Percentiles rank a stretch among this genome's conserved stretches.
Conservation (phyloP, 208 protist species). For the Trypanosoma platydactyli region DNA sequence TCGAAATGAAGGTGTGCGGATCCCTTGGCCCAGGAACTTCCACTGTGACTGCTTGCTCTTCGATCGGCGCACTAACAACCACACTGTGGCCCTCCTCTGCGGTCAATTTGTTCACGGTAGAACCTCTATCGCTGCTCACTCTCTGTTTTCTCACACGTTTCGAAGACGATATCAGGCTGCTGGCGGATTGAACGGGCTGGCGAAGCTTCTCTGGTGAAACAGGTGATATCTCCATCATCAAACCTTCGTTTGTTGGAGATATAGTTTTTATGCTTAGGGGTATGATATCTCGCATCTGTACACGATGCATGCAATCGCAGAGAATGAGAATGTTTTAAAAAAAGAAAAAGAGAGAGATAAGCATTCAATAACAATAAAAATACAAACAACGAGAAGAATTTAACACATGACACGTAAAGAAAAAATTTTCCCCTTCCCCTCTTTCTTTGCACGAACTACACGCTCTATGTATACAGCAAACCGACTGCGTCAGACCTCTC, state of each 20-base stretch:
- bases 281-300: no score
- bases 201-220: neutral
- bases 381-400: slow-evolving; percentile 5
- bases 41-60: neutral
- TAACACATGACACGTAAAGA: neutral
- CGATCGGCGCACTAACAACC: neutral
- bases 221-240: neutral
- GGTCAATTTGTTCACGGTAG: neutral
- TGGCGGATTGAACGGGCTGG: neutral
- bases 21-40: neutral
- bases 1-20: slow-evolving; percentile 13
- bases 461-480: no score
- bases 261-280: neutral
- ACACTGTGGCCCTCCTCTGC: neutral
- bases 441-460: no score
- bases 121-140: neutral
- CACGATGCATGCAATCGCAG: no score
- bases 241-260: neutral
- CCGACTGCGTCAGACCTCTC: no score
- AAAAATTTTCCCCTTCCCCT: no score
- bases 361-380: slow-evolving; percentile 8
- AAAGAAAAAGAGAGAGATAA: slow-evolving; percentile 3
- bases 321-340: neutral
- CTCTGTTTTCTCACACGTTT: neutral
- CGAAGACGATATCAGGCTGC: neutral